Conservation (phyloP, 1,284 basidiomycete species). For the Cryptococcus wingfieldii region DNA sequence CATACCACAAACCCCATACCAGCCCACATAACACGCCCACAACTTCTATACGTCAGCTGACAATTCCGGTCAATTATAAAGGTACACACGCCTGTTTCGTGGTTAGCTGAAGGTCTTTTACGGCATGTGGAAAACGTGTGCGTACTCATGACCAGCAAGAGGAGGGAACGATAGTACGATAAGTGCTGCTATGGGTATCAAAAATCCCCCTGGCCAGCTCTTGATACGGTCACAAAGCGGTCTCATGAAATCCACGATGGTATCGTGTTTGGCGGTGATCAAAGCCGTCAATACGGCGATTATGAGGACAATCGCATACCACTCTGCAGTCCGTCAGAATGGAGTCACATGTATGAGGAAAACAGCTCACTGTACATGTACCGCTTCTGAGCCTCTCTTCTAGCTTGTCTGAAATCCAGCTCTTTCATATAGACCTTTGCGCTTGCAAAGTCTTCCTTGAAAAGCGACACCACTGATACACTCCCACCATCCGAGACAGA, state of each 20-base stretch:
- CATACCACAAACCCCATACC: constrained; percentile 34
- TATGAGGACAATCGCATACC: constrained; percentile 39
- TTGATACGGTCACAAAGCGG: constrained; percentile 32
- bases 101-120: not conserved
- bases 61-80: no score
- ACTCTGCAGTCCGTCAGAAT: constrained; percentile 19
- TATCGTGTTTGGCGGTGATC: constrained; percentile 36
- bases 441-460: constrained; percentile 28
- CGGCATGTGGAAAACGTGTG: not conserved
- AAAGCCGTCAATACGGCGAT: constrained; percentile 33
- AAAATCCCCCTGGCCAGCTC: constrained; percentile 40
- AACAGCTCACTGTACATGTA: constrained; percentile 33
- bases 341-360: not conserved
- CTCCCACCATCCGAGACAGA: not conserved
- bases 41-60: constrained; percentile 13
- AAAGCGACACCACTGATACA: constrained; percentile 16
- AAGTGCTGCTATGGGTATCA: constrained; percentile 35
- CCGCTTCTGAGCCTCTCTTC: constrained; percentile 17
- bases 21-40: constrained; percentile 42
- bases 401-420: constrained; percentile 24
- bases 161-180: constrained; percentile 34
- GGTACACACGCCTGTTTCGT: not conserved
- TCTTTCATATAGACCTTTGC: constrained; percentile 25
- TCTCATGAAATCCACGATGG: constrained; percentile 34
- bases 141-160: constrained; percentile 41